These are phyloP conservation scores for Hibiscus syriacus DNA, from an alignment of 345 rosid species.

Conservation along the genomic window DNA sequence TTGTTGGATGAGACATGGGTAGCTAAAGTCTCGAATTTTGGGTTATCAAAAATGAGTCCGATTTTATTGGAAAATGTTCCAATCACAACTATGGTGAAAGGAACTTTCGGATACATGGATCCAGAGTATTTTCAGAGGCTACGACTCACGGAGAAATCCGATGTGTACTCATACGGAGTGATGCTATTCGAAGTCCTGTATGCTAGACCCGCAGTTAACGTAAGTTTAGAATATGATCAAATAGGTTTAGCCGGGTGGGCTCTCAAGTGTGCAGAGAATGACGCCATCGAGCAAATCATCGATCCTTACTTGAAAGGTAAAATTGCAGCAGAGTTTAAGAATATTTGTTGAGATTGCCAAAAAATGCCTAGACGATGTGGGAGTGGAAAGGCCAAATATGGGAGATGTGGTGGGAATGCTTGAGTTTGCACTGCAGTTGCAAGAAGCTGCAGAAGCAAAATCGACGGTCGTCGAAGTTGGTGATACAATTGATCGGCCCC, in stretches of 20 bases:
- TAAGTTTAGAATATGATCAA: background rate
- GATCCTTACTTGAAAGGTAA: constrained; percentile 14
- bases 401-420: constrained; percentile 17
- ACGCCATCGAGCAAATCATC: constrained; percentile 8
- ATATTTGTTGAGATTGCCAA: constrained; percentile 7
- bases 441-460: background rate
- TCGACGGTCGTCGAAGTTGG: background rate
- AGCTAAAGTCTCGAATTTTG: constrained; percentile 23
- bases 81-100: constrained; percentile 23
- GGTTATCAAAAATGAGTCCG: constrained; percentile 18
- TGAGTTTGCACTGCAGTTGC: background rate
- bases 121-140: constrained; percentile 17
- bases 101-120: constrained; percentile 25
- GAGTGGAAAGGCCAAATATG: constrained; percentile 21
- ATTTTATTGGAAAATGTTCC: constrained; percentile 1
- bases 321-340: constrained; percentile 4
- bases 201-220: constrained; percentile 13
- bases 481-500: background rate
- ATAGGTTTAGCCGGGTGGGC: constrained; percentile 17
- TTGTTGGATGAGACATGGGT: constrained; percentile 7
- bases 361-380: constrained; percentile 12
- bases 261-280: background rate
- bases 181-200: constrained; percentile 19
- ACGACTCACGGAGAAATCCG: constrained; percentile 22
- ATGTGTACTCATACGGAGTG: constrained; percentile 28